Conservation (phyloP, 78 protist genomes). For the Polysphondylium violaceum region DNA sequence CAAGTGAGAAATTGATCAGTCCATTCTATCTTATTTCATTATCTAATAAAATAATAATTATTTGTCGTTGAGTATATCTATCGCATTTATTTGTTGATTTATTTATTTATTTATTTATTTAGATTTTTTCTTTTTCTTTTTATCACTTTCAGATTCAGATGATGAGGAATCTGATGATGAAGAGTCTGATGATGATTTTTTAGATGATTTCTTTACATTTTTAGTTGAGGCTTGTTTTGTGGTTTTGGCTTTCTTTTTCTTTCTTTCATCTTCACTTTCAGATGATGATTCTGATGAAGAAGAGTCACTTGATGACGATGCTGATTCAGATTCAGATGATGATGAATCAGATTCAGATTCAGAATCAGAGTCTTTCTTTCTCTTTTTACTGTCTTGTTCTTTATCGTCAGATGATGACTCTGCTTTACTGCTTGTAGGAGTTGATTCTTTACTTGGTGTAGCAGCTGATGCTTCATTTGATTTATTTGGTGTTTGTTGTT, state of each 20-base stretch:
- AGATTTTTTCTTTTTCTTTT: slow-evolving; percentile 1
- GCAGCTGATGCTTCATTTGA: background rate
- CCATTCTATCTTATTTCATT: too few species aligned
- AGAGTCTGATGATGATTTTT: background rate
- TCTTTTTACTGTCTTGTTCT: slow-evolving; percentile 9
- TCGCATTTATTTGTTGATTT: background rate
- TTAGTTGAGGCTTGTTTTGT: background rate
- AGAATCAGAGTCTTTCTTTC: background rate
- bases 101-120: background rate
- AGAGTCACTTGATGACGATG: too few species aligned
- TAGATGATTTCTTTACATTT: slow-evolving; percentile 3
- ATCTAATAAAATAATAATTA: too few species aligned
- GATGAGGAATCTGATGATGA: background rate
- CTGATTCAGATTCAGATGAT: background rate
- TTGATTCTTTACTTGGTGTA: too few species aligned
- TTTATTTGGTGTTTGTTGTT: slow-evolving; percentile 16
- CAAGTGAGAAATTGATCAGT: too few species aligned
- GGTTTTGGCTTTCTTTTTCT: slow-evolving; percentile 26
- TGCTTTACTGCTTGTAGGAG: too few species aligned
- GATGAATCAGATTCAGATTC: slow-evolving; percentile 24
- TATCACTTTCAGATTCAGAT: background rate
- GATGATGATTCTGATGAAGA: background rate
- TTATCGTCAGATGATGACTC: too few species aligned
- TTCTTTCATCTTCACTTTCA: slow-evolving; percentile 2
- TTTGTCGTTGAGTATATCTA: background rate